Evolutionary conservation across 2,329 filamentous ascomycete species (phyloP).

Genomic region (Trichoderma koningiopsis): DNA sequence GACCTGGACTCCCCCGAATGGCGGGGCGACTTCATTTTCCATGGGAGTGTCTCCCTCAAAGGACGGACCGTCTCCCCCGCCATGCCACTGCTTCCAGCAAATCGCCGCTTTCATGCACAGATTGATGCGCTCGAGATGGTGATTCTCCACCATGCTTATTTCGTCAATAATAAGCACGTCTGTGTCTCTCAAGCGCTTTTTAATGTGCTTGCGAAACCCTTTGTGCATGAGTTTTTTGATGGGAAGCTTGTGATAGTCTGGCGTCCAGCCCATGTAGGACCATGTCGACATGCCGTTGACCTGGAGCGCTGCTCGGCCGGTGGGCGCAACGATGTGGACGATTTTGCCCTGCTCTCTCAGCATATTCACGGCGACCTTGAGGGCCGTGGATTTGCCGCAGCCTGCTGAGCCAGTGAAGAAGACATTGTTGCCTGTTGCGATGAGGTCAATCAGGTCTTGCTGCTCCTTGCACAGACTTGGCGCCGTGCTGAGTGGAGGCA

Average conservation of each 20-base stretch:
- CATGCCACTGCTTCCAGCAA: not conserved
- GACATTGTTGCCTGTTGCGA: constrained; percentile 56
- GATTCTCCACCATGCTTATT: constrained; percentile 66
- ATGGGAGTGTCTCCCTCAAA: constrained; percentile 34
- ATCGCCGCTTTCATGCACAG: constrained; percentile 38
- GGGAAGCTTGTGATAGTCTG: constrained; percentile 30
- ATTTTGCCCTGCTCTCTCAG: constrained; percentile 25
- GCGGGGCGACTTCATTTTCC: constrained; percentile 27
- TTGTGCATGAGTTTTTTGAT: constrained; percentile 1
- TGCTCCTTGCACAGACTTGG: constrained; percentile 31
- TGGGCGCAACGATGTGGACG: constrained; percentile 60
- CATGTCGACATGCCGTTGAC: constrained; percentile 60
- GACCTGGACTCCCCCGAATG: constrained; percentile 35
- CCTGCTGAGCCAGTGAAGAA: constrained; percentile 69
- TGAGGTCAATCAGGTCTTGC: constrained; percentile 44
- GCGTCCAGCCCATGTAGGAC: constrained; percentile 60
- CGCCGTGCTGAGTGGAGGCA: not conserved
- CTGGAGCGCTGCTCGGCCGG: constrained; percentile 59
- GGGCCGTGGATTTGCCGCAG: constrained; percentile 36
- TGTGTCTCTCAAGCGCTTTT: constrained; percentile 45
- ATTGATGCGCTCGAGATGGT: constrained; percentile 35
- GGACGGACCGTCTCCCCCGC: not conserved
- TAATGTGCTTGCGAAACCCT: constrained; percentile 27
- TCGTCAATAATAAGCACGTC: constrained; percentile 66
- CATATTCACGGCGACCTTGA: constrained; percentile 32